These are phyloP conservation scores for Phytophthora lateralis DNA, from an alignment of 352 stramenopile species.

Conservation along the genomic window DNA sequence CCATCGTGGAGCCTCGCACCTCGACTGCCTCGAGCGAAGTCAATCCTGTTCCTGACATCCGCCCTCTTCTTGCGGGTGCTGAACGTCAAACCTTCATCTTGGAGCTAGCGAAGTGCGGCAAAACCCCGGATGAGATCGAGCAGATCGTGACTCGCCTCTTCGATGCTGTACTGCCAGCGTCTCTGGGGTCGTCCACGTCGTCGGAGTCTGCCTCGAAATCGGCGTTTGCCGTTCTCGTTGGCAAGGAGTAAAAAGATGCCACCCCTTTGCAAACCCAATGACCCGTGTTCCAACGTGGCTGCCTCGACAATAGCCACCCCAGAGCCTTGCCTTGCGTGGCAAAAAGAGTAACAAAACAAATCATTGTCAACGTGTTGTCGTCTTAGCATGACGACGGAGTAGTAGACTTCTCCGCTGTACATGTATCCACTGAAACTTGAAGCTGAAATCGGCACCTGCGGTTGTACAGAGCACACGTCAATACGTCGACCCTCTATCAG, in stretches of 20 bases:
- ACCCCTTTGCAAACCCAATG: too few species aligned
- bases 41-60: not conserved
- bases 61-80: conserved; percentile 9
- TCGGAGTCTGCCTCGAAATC: conserved; percentile 6
- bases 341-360: not conserved
- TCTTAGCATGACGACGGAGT: too few species aligned
- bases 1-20: conserved; percentile 27
- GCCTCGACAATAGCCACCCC: not conserved
- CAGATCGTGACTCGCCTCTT: conserved; percentile 36
- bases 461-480: too few species aligned
- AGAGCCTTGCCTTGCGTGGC: not conserved
- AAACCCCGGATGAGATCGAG: conserved; percentile 34
- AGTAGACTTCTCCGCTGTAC: too few species aligned
- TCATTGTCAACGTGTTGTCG: not conserved
- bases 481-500: too few species aligned
- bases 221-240: conserved; percentile 15
- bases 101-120: conserved; percentile 37
- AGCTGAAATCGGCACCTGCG: not conserved
- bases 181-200: not conserved
- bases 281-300: not conserved
- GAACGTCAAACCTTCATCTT: conserved; percentile 25
- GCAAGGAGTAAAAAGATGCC: too few species aligned
- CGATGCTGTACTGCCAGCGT: conserved; percentile 6
- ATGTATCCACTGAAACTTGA: not conserved
- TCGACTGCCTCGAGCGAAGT: not conserved